Percentiles rank a stretch among this genome's conserved stretches.
phyloP scores from a whole-genome alignment of 2,329 filamentous ascomycete species.

The Trichoderma atrobrunneum region DNA sequence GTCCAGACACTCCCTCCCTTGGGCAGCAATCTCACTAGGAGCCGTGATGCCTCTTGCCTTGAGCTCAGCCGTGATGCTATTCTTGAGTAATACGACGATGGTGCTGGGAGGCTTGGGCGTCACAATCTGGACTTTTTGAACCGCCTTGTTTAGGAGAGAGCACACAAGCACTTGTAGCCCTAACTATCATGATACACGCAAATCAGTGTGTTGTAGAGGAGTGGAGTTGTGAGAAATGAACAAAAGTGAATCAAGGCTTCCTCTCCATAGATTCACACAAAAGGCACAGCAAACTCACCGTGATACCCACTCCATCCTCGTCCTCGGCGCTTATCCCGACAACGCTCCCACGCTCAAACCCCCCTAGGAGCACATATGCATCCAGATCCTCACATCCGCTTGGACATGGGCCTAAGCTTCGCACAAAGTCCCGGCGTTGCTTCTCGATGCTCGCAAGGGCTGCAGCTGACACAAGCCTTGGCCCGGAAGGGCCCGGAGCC shows the following conservation, averaged over 20 bases:
- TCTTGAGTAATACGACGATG: constrained; percentile 42
- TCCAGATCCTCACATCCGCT: constrained; percentile 52
- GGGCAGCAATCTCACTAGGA: constrained; percentile 22
- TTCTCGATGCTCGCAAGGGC: constrained; percentile 41
- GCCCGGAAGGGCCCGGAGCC: constrained; percentile 23
- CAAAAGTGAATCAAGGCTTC: background rate
- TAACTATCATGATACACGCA: constrained; percentile 35
- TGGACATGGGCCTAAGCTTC: constrained; percentile 31
- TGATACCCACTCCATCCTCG: constrained; percentile 44
- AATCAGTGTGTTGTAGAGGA: background rate
- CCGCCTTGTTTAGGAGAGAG: constrained; percentile 33
- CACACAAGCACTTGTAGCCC: constrained; percentile 48
- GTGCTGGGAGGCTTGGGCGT: constrained; percentile 45
- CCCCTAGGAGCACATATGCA: constrained; percentile 43
- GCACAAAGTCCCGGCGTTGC: constrained; percentile 33
- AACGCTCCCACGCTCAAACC: constrained; percentile 50
- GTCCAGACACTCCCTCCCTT: constrained; percentile 41
- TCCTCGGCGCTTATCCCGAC: constrained; percentile 55
- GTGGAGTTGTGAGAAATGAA: background rate
- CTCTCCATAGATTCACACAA: background rate
- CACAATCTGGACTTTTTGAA: constrained; percentile 41
- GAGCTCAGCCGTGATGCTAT: constrained; percentile 40
- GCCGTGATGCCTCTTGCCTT: constrained; percentile 10
- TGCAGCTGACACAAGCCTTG: constrained; percentile 46
- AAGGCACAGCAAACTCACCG: constrained; percentile 37